Evolutionary conservation across 441 rosid genomes (phyloP).

Genomic region (Aquilaria agallochum): DNA sequence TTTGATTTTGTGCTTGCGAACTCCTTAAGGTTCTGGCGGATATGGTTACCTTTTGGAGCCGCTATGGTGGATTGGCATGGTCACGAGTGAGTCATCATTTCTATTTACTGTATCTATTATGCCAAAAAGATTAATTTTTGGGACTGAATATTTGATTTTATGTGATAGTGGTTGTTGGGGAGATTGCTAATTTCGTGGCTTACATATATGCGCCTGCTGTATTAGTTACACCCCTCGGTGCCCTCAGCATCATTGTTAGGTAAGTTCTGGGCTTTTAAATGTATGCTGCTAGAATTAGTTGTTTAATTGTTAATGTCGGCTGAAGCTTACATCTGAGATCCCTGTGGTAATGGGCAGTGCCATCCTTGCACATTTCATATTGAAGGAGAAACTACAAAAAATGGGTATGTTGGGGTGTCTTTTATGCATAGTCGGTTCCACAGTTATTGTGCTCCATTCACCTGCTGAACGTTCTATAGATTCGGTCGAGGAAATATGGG

Average conservation of each 20-base stretch:
- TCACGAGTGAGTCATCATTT: constrained; percentile 45
- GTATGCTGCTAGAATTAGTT: not conserved
- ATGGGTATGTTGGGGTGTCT: constrained; percentile 75
- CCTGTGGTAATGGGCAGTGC: constrained; percentile 39
- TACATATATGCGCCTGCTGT: constrained; percentile 72
- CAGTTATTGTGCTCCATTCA: constrained; percentile 62
- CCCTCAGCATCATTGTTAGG: constrained; percentile 76
- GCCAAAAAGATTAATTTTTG: not conserved
- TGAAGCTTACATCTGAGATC: constrained; percentile 8
- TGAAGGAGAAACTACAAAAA: constrained; percentile 57
- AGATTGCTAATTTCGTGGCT: constrained; percentile 63
- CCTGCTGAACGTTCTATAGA: constrained; percentile 46
- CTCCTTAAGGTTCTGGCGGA: constrained; percentile 56
- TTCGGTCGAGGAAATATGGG: constrained; percentile 65
- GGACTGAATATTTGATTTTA: constrained; percentile 4
- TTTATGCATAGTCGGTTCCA: constrained; percentile 67
- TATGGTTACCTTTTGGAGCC: constrained; percentile 68
- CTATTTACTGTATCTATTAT: not conserved
- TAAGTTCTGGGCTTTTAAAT: constrained; percentile 14
- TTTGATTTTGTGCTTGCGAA: not conserved
- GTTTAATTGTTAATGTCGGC: constrained; percentile 9
- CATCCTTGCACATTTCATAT: constrained; percentile 56
- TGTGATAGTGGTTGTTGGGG: constrained; percentile 62
- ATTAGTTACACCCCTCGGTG: constrained; percentile 75
- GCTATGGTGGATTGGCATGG: constrained; percentile 78